Conservation (phyloP, 305 asterid genomes). For the Fraxinus floribunda region DNA sequence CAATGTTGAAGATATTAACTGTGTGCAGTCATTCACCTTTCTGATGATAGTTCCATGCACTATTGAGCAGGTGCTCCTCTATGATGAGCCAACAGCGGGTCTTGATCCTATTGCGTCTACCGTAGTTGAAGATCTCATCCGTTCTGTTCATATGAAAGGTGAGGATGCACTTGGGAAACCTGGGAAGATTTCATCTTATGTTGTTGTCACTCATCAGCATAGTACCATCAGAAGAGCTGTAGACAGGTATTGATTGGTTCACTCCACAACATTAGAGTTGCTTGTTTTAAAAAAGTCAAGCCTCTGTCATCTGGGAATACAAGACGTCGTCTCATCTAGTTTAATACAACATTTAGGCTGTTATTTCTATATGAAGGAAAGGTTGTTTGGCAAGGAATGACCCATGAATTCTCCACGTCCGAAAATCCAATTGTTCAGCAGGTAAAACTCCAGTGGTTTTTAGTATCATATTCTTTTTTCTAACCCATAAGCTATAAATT, state of each 20-base stretch:
- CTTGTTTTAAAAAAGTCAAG: conserved; percentile 14
- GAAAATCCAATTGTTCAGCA: conserved; percentile 80
- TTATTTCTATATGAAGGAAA: conserved; percentile 81
- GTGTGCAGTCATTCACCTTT: neutral
- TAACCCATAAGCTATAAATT: neutral
- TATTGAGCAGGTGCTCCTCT: conserved; percentile 74
- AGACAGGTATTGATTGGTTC: conserved; percentile 62
- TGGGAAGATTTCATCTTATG: conserved; percentile 86
- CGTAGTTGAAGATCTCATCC: conserved; percentile 95
- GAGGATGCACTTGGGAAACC: conserved; percentile 83
- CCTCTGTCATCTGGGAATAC: conserved; percentile 5
- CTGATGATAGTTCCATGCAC: conserved; percentile 10
- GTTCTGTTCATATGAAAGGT: conserved; percentile 84
- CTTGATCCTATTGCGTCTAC: conserved; percentile 99
- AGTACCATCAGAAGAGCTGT: conserved; percentile 96
- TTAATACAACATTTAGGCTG: conserved; percentile 45
- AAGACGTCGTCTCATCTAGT: conserved; percentile 17
- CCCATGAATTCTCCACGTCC: conserved; percentile 83
- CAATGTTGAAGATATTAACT: neutral
- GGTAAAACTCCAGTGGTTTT: conserved; percentile 40
- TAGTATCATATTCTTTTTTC: neutral
- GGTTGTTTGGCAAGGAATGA: conserved; percentile 98
- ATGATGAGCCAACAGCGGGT: conserved; percentile 99
- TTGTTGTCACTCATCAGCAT: conserved; percentile 95
- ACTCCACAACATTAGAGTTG: neutral